These are phyloP conservation scores for Pythium sukuiense DNA, from an alignment of 352 stramenopile species.

Conservation along the genomic window DNA sequence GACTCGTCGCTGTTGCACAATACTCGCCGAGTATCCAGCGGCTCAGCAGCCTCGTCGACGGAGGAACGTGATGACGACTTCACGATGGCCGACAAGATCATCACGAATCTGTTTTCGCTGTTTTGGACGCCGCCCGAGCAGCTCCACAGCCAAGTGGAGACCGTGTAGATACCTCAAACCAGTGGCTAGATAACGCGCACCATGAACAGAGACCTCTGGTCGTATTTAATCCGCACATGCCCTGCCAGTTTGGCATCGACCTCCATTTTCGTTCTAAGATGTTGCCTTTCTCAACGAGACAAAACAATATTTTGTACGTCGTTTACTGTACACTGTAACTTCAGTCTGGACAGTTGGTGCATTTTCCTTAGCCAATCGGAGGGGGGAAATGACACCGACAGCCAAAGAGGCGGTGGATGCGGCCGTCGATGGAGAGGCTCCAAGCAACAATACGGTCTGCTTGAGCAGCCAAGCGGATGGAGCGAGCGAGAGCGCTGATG, in stretches of 20 bases:
- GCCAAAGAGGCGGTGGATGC: not conserved
- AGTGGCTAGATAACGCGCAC: no score
- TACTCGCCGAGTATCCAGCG: constrained; percentile 6
- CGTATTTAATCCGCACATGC: not conserved
- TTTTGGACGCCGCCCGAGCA: constrained; percentile 60
- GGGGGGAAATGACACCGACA: not conserved
- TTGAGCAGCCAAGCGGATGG: not conserved
- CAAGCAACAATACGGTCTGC: not conserved
- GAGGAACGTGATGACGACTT: constrained; percentile 38
- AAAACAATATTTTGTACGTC: constrained; percentile 21
- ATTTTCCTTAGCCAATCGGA: not conserved
- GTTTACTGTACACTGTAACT: constrained; percentile 5
- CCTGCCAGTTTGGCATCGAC: not conserved
- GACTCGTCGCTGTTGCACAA: constrained; percentile 5
- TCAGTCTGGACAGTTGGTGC: not conserved
- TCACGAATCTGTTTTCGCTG: constrained; percentile 84
- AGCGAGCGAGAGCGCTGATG: not conserved
- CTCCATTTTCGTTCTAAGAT: not conserved
- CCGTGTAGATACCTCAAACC: constrained; percentile 10
- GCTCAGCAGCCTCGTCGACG: constrained; percentile 11
- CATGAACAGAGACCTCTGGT: not conserved
- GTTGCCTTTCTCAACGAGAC: constrained; percentile 2
- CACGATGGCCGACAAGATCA: constrained; percentile 76
- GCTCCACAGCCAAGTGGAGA: constrained; percentile 27
- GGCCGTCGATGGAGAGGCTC: not conserved